Evolutionary conservation across 1,284 basidiomycete genomes (phyloP).

Genomic region (Psilocybe mexicana): DNA sequence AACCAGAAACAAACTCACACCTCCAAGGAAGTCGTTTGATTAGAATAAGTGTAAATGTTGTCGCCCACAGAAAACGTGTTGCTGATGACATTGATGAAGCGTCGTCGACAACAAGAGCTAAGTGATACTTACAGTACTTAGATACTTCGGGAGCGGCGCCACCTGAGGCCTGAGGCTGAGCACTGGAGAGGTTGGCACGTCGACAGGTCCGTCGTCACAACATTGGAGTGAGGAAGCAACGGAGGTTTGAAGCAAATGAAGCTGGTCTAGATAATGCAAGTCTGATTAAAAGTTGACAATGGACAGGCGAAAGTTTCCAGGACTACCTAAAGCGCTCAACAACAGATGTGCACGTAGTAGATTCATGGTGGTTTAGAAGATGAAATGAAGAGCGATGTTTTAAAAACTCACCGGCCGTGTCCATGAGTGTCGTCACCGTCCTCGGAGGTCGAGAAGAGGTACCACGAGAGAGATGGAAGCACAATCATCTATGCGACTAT

Average conservation of each 20-base stretch:
- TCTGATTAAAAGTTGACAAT: no score
- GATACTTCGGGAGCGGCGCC: no score
- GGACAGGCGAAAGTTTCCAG: conserved; percentile 30
- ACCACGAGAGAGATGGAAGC: no score
- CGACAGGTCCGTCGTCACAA: conserved; percentile 34
- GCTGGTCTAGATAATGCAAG: conserved; percentile 30
- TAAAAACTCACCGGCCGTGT: conserved; percentile 38
- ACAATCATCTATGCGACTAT: no score
- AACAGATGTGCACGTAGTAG: conserved; percentile 38
- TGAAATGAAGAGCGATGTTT: neutral
- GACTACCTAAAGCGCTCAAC: conserved; percentile 38
- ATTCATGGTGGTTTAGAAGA: neutral
- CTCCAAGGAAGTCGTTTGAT: conserved; percentile 38
- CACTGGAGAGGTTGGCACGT: conserved; percentile 48
- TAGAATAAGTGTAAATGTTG: conserved; percentile 45
- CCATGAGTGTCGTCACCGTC: conserved; percentile 40
- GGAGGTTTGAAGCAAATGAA: conserved; percentile 35
- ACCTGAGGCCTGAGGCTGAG: conserved; percentile 28
- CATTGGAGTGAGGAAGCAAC: conserved; percentile 28
- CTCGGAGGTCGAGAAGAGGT: no score
- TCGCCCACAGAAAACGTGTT: conserved; percentile 37
- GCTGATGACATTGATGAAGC: conserved; percentile 41
- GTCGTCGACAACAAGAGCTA: conserved; percentile 38
- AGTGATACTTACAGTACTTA: no score
- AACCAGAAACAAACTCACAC: neutral